phyloP scores from a whole-genome alignment of 2,329 filamentous ascomycete species.

The Cladosporium sp. region DNA sequence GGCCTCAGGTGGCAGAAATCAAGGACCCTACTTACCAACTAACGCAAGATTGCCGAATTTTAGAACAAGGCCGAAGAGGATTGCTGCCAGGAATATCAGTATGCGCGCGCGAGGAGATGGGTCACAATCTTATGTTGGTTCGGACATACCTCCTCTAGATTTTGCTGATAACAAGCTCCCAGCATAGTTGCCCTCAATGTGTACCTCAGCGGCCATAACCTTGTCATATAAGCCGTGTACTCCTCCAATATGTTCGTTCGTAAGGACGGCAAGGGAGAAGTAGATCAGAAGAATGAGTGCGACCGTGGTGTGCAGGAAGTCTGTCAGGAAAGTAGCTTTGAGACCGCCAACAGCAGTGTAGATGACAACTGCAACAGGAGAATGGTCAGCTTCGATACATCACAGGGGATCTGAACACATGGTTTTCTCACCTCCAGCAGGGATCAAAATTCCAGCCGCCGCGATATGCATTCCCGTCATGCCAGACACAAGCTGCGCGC shows the following conservation, averaged over 20 bases:
- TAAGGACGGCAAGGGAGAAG: slow-evolving; percentile 45
- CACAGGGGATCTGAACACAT: not conserved
- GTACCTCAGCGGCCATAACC: slow-evolving; percentile 40
- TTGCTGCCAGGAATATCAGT: slow-evolving; percentile 13
- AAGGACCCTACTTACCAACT: slow-evolving; percentile 30
- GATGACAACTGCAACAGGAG: slow-evolving; percentile 27
- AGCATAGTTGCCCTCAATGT: slow-evolving; percentile 44
- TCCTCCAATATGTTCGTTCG: slow-evolving; percentile 40
- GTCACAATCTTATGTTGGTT: not conserved
- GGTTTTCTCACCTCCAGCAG: slow-evolving; percentile 36
- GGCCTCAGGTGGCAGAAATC: not conserved
- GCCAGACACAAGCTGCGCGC: slow-evolving; percentile 25
- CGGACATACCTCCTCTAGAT: slow-evolving; percentile 24
- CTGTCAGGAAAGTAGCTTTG: slow-evolving; percentile 48
- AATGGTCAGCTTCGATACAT: slow-evolving; percentile 26
- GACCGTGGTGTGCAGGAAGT: slow-evolving; percentile 47
- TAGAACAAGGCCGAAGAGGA: slow-evolving; percentile 43
- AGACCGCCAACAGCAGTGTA: slow-evolving; percentile 48
- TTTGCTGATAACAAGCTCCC: slow-evolving; percentile 49
- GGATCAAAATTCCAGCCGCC: slow-evolving; percentile 45
- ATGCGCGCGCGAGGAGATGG: not conserved
- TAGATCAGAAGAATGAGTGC: slow-evolving; percentile 47
- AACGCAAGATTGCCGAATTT: slow-evolving; percentile 49
- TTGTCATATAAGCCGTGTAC: slow-evolving; percentile 45
- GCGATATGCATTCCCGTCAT: slow-evolving; percentile 47